A percentile compares a stretch with the other conserved stretches of the same genome.
Conservation (phyloP, 2,329 filamentous ascomycete genomes). For the Fusarium marasasianum region DNA sequence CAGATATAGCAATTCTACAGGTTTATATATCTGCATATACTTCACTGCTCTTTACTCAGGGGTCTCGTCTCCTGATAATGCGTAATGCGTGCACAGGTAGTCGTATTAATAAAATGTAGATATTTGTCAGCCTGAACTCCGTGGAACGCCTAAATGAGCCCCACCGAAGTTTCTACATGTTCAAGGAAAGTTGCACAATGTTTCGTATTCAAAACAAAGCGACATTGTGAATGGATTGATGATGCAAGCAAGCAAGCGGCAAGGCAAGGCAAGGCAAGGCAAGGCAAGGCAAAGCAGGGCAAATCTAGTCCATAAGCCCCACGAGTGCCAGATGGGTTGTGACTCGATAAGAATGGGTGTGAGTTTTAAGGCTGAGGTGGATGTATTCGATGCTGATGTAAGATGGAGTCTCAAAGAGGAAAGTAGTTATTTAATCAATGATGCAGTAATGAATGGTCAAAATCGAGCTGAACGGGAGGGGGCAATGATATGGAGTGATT, state of each 20-base stretch:
- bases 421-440: background rate
- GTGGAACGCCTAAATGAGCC: slow-evolving; percentile 14
- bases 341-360: background rate
- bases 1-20: background rate
- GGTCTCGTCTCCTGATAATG: background rate
- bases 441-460: background rate
- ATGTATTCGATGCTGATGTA: background rate
- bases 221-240: background rate
- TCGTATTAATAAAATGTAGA: background rate
- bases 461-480: background rate
- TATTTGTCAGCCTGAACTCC: slow-evolving; percentile 23
- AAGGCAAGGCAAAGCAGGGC: background rate
- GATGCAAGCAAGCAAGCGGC: background rate
- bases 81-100: background rate
- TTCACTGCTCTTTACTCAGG: background rate
- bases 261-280: background rate
- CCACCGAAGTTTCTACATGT: background rate
- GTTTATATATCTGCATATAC: background rate
- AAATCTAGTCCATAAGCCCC: background rate
- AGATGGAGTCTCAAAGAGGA: background rate
- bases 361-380: background rate
- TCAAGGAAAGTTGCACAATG: background rate
- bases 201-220: background rate
- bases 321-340: background rate
- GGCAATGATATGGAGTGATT: background rate